These are phyloP conservation scores for Hippophae tibetana DNA, from an alignment of 306 rosid genomes.

Conservation along the genomic window DNA sequence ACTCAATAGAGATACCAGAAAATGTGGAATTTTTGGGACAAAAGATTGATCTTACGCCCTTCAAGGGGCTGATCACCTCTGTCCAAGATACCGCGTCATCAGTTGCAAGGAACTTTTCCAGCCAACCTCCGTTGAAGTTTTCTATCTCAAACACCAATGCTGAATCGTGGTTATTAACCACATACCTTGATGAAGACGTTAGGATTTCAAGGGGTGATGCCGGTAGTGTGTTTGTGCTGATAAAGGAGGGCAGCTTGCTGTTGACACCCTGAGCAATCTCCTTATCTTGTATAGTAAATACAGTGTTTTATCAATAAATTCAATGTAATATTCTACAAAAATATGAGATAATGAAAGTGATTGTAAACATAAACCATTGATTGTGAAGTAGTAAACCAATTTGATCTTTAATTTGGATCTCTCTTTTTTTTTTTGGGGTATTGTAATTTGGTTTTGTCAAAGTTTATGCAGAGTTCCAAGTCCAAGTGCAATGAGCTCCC, in stretches of 20 bases:
- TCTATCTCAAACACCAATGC: slow-evolving; percentile 48
- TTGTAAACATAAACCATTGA: too few species aligned
- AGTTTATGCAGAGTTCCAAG: too few species aligned
- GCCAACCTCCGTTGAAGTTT: slow-evolving; percentile 66
- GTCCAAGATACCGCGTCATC: slow-evolving; percentile 74
- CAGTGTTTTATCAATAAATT: neutral
- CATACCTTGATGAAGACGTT: slow-evolving; percentile 76
- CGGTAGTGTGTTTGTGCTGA: slow-evolving; percentile 71
- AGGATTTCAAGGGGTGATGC: slow-evolving; percentile 69
- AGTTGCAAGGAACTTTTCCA: slow-evolving; percentile 61
- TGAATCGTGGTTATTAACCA: slow-evolving; percentile 78
- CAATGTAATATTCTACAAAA: neutral
- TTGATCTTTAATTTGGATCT: too few species aligned
- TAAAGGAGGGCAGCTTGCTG: slow-evolving; percentile 72
- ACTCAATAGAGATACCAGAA: slow-evolving; percentile 78
- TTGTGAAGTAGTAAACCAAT: too few species aligned
- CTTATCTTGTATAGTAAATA: neutral
- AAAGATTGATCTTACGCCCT: slow-evolving; percentile 63
- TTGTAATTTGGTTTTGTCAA: too few species aligned
- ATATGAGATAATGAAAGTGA: neutral
- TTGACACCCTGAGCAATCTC: slow-evolving; percentile 13
- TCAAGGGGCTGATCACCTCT: slow-evolving; percentile 60
- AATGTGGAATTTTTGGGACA: slow-evolving; percentile 79
- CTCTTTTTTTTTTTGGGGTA: too few species aligned
- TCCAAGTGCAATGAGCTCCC: too few species aligned